Base-by-base conservation (phyloP, 805 yeast genomes). In the Saturnispora mendoncae region DNA sequence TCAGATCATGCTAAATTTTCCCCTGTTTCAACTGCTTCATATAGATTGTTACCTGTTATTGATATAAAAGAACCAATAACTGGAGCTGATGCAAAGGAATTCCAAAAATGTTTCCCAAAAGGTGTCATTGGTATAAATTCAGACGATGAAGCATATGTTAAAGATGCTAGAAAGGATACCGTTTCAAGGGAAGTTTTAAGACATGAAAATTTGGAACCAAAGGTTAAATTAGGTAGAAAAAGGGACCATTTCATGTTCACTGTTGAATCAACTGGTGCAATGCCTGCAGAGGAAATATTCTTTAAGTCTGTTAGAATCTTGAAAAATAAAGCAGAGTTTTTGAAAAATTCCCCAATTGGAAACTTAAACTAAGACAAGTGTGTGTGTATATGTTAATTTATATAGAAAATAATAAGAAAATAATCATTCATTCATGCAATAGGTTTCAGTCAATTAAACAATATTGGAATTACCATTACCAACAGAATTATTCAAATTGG, bases 1-100 rank as follows among this genome's bases (percentile, higher is more conserved):
- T 65, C 86, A 32, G 98, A 92, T 61, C 98, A 92, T 63, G 97
- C 98, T 45, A 92, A 92, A 64, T 92, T 85, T 60, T 86, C 97
- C 6, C 98, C 98, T 4, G 98, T 92, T 9, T 76, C 95, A 14
- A 92, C 98, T 12, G 97, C 98, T 3, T 84, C 96, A 12, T 92
- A 92, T 66, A 75, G 98, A 64, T 70, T 92, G 56, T 64, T 92
- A 67, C 98, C 98, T 13, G 80, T 76, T 20, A 88, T 88, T 52
- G 78, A 82, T 48, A 86, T 92, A 41, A 59, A 67, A 31, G 66
- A 76, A 47, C 85, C 90, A 36, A 84, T 92, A 44, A 66, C 64
- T 1, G 97, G 96, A 5, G 76, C 71, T 7, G 73, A 74, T 38
- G 97, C 97, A 2, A 56, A 65, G 41, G 82, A 76, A 55, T 85